Evolutionary conservation across 306 rosid species (phyloP).

Genomic region (Hippophae tibetana): DNA sequence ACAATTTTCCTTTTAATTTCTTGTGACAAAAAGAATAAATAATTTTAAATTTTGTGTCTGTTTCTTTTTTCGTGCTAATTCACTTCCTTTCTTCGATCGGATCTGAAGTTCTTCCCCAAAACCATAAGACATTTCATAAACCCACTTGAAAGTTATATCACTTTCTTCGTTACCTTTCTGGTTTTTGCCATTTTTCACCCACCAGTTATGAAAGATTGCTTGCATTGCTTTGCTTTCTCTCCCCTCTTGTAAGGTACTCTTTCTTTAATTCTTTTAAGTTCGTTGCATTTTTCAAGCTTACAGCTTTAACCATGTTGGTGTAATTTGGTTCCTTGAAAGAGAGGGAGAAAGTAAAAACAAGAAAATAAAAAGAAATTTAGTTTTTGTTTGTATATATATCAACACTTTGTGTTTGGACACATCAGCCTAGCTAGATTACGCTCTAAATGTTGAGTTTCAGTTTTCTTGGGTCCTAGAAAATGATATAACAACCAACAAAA

Average conservation of each 20-base stretch:
- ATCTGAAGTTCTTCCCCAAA: slow-evolving; percentile 57
- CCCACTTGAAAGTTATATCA: slow-evolving; percentile 29
- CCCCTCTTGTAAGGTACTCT: slow-evolving; percentile 37
- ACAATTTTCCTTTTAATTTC: background rate
- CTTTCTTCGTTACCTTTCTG: slow-evolving; percentile 27
- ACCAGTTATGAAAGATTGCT: slow-evolving; percentile 39
- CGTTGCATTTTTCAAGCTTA: slow-evolving; percentile 20
- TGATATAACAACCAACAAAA: no score
- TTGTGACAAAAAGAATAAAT: background rate
- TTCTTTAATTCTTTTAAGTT: slow-evolving; percentile 10
- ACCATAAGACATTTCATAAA: slow-evolving; percentile 17
- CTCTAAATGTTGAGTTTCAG: background rate
- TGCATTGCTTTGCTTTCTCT: slow-evolving; percentile 28
- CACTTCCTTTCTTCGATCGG: slow-evolving; percentile 45
- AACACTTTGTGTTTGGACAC: no score
- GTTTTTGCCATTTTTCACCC: slow-evolving; percentile 13
- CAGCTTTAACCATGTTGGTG: slow-evolving; percentile 3
- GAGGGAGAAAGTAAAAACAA: slow-evolving; percentile 12
- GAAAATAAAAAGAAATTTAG: slow-evolving; percentile 6
- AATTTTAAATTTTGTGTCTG: slow-evolving; percentile 16
- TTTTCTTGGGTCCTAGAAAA: slow-evolving; percentile 1
- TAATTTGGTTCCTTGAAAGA: slow-evolving; percentile 18
- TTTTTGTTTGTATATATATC: background rate
- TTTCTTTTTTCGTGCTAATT: slow-evolving; percentile 15
- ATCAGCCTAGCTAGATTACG: no score